Evolutionary conservation across 768 basidiomycete genomes (phyloP), one percentile per base, ranked within the genome.

Genomic region (Mycena capillaripes): DNA sequence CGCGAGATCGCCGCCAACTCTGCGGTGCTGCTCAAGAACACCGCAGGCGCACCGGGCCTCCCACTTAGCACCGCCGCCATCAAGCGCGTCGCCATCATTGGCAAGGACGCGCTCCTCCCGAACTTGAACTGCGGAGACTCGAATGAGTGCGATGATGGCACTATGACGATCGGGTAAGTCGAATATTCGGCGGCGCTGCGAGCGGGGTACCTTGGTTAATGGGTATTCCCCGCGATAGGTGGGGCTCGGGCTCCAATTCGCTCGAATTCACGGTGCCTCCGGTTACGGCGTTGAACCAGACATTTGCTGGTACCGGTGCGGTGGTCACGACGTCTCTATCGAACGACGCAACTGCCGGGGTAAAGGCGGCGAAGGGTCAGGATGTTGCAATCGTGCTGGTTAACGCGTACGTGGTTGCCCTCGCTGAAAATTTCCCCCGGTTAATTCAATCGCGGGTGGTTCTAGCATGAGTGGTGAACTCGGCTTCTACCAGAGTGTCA

Each of bases 11-110:
- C 89, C 6, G 86, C 89, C 0, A 89, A 88, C 0, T 92, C 91
- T 0, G 89, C 90, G 1, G 91, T 94, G 23, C 79, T 95, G 38
- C 84, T 94, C 16, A 94, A 94, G 82, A 94, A 94, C 78, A 82
- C 84, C 42, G 79, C 86, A 72, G 83, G 82, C 8, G 76, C 80
- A 21, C 80, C 83, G 5, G 87, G 87, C 0, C 75, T 88, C 17
- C 88, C 88, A 6, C 75, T 86, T 2, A 76, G 85, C n/a, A 81
- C 83, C 17, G 81, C 87, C 40, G 85, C 85, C 23, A 89, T 89
- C 38, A 88, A 88, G 40, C 86, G 86, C 0, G 86, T 90, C 5
- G 91, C 90, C 2, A 86, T 92, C 19, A 79, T 93, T 57, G 88
- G 92, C 17, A 87, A 90, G 75, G 91, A 86, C 83, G 92, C 84